Base-by-base conservation (phyloP, 2,329 filamentous ascomycete genomes). In the Penicillium crustosum region DNA sequence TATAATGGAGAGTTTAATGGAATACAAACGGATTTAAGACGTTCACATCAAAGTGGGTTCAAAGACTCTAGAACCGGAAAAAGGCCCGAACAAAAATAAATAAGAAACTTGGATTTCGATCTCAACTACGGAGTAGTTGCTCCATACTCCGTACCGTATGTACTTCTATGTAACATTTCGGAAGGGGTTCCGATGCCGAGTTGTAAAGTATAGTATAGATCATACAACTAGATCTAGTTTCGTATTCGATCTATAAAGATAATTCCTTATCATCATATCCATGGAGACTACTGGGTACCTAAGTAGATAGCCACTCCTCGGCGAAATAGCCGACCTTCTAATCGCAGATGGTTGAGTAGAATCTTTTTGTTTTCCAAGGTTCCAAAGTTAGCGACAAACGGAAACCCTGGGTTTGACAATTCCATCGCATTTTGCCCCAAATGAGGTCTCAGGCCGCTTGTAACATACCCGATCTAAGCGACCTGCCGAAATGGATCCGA, bases 401-500 rank as follows among this genome's bases (percentile, higher is more conserved):
- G 23, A 13, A 13, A 15, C 36, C n/a, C 4, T 23, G 8, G 13
- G 13, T 25, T 10, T 25, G 21, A 25, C 8, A 25, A 25, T 25
- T 25, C 25, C 39, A 2, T 19, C 21, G 13, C 3, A 21, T 6
- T 23, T 29, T 29, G 17, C 10, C 19, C 25, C 36, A 39, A 41
- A 43, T 33, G 33, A 29, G 35, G 35, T 45, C 29, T 39, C 33
- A 25, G 51, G 21, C 45, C 31, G 39, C 52, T 66, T 62, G 57
- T 60, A 58, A 44, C 51, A 38, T 61, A 61, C 58, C 59, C 57
- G 57, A 65, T 57, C 53, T 66, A 64, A 66, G 64, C 63, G 60
- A 66, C 38, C 57, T 45, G 53, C 23, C 25, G 17, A 42, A 51
- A 44, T 50, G 5, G 25, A 33, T 39, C 29, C 2, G 13, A 49